phyloP scores from a whole-genome alignment of 1,284 basidiomycete species.

The Stereum hirsutum region DNA sequence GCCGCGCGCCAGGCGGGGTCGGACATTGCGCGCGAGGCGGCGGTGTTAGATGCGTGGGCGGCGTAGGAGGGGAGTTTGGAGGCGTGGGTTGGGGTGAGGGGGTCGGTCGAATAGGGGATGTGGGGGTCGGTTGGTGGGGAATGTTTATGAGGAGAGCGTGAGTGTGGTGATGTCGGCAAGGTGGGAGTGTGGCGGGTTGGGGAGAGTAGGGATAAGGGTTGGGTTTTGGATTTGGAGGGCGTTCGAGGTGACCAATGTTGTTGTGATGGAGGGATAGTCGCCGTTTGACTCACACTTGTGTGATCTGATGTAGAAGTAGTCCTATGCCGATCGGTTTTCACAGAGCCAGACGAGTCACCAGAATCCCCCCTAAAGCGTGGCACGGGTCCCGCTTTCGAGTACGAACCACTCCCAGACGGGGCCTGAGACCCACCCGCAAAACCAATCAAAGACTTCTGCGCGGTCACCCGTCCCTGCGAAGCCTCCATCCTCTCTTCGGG shows the following conservation, averaged over 20 bases:
- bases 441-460: slow-evolving; percentile 24
- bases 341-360: too few species aligned
- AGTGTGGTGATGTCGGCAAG: background rate
- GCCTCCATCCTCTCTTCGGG: slow-evolving; percentile 35
- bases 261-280: background rate
- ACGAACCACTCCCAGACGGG: too few species aligned
- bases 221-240: too few species aligned
- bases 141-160: background rate
- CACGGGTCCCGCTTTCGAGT: too few species aligned
- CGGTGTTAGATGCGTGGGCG: slow-evolving; percentile 51
- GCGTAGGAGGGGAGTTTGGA: slow-evolving; percentile 53
- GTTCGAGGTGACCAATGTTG: background rate
- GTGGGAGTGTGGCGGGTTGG: background rate
- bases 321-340: too few species aligned
- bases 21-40: slow-evolving; percentile 70
- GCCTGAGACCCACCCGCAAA: too few species aligned
- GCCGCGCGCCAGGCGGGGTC: slow-evolving; percentile 77
- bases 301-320: too few species aligned
- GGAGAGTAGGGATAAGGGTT: too few species aligned
- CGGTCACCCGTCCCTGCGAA: slow-evolving; percentile 36
- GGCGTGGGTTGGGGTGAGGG: slow-evolving; percentile 28
- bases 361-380: too few species aligned
- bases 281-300: too few species aligned
- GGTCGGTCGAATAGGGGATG: slow-evolving; percentile 33
- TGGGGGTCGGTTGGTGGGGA: background rate